Percentiles rank a stretch among this genome's conserved stretches.
Conservation (phyloP, 1,139 yeast genomes). For the Yamadazyma atlantica region DNA sequence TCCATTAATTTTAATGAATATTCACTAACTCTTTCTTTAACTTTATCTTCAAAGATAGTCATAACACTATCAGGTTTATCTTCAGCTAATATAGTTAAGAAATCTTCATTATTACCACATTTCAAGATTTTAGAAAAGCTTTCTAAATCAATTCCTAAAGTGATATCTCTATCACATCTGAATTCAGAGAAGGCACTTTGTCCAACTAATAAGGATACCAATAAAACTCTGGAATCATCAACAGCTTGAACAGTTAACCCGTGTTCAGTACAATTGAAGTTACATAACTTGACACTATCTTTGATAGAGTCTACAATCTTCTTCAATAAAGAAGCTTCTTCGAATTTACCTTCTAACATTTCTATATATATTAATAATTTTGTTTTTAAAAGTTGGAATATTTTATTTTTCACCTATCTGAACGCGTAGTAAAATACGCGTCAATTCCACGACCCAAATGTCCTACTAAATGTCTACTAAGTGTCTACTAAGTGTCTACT, state of each 20-base stretch:
- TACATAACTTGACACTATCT: slow-evolving; percentile 91
- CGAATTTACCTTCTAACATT: slow-evolving; percentile 97
- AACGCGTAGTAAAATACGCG: neutral
- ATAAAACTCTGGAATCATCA: slow-evolving; percentile 93
- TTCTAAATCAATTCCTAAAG: slow-evolving; percentile 87
- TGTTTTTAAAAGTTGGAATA: no score
- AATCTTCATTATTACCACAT: slow-evolving; percentile 90
- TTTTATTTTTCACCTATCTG: no score
- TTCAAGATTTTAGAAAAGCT: slow-evolving; percentile 84
- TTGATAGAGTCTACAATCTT: slow-evolving; percentile 90
- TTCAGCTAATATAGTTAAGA: slow-evolving; percentile 85
- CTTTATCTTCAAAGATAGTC: slow-evolving; percentile 85
- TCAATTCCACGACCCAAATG: neutral
- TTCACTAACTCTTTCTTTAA: slow-evolving; percentile 89
- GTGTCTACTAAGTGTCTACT: no score
- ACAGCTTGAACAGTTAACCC: slow-evolving; percentile 98
- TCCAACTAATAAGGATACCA: slow-evolving; percentile 86
- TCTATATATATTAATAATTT: slow-evolving; percentile 1
- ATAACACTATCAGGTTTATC: slow-evolving; percentile 84
- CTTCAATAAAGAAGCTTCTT: slow-evolving; percentile 87
- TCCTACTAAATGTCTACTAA: no score
- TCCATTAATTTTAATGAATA: slow-evolving; percentile 92
- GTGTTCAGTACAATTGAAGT: slow-evolving; percentile 91
- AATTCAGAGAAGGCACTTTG: slow-evolving; percentile 88
- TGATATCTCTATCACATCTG: slow-evolving; percentile 93